Percentiles rank a stretch among this genome's conserved stretches.
These are phyloP conservation scores for Ananas comosus DNA, from an alignment of 176 grass and related monocot species.

Conservation along the genomic window DNA sequence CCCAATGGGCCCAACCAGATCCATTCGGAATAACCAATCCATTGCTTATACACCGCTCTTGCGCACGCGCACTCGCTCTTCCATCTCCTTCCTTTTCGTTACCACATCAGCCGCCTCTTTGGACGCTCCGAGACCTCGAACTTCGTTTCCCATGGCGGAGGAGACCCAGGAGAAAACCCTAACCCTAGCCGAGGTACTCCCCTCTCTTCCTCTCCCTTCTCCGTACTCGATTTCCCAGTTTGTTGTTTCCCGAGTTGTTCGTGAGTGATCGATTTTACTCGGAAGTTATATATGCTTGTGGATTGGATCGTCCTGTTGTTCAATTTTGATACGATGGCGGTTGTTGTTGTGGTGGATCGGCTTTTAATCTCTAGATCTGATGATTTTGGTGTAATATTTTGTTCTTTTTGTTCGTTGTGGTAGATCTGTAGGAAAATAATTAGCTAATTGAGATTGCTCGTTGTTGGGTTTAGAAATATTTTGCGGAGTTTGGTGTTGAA, in stretches of 20 bases:
- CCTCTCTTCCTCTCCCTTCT: neutral
- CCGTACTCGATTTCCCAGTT: neutral
- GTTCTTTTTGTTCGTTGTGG: neutral
- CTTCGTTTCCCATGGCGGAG: constrained; percentile 4
- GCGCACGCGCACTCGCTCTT: neutral
- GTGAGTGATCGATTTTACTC: no score
- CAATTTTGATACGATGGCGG: neutral
- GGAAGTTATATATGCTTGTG: no score
- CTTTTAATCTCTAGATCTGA: neutral
- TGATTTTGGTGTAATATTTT: constrained; percentile 17
- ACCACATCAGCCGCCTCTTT: neutral
- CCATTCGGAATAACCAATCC: no score
- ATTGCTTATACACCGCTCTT: no score
- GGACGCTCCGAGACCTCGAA: neutral
- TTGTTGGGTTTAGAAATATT: no score
- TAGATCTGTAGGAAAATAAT: neutral
- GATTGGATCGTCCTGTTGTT: neutral
- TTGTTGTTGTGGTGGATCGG: neutral
- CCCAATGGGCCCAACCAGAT: no score
- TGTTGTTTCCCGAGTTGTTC: neutral
- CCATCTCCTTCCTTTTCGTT: neutral
- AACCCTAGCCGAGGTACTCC: neutral
- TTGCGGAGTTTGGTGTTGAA: no score
- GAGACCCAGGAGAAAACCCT: neutral
- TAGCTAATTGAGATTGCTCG: neutral